Conservation (phyloP, 495 filamentous ascomycete genomes). For the Podospora bellae-mahoneyi region DNA sequence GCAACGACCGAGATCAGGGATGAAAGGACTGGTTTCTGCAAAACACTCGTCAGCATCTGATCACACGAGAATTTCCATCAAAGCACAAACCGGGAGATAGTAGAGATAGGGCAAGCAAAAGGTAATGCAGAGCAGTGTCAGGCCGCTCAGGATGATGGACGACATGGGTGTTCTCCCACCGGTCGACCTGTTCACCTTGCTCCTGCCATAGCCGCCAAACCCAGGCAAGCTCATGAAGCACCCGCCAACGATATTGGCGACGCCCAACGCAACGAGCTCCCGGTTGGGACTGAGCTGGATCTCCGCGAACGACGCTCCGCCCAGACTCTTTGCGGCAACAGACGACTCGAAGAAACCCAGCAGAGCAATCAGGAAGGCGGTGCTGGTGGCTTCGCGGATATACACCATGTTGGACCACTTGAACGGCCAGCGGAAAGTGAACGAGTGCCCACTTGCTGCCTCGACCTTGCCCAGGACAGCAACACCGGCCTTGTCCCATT, state of each 20-base stretch:
- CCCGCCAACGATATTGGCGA: constrained; percentile 85
- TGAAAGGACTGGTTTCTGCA: constrained; percentile 85
- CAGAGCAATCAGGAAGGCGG: constrained; percentile 88
- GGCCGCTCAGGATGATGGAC: constrained; percentile 74
- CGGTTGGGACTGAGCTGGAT: constrained; percentile 86
- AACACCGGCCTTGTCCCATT: constrained; percentile 79
- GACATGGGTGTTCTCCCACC: constrained; percentile 92
- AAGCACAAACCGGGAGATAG: constrained; percentile 74
- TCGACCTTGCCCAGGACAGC: constrained; percentile 79
- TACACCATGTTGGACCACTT: constrained; percentile 68
- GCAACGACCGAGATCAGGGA: constrained; percentile 96
- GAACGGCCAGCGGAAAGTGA: constrained; percentile 85
- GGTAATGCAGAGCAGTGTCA: constrained; percentile 74
- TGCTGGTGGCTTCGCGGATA: constrained; percentile 82
- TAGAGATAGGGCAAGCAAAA: constrained; percentile 89
- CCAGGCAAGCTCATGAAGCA: constrained; percentile 89
- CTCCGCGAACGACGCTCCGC: constrained; percentile 61
- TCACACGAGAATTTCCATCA: background rate
- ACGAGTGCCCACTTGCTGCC: constrained; percentile 61
- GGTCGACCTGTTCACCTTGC: constrained; percentile 89
- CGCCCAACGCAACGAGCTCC: constrained; percentile 87
- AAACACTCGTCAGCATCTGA: background rate
- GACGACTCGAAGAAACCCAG: constrained; percentile 98
- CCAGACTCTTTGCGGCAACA: constrained; percentile 91
- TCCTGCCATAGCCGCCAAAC: constrained; percentile 94